Evolutionary conservation across 2,329 filamentous ascomycete species (phyloP), one percentile per base, ranked within the genome.

Genomic region (Raffaelea deltoideospora): DNA sequence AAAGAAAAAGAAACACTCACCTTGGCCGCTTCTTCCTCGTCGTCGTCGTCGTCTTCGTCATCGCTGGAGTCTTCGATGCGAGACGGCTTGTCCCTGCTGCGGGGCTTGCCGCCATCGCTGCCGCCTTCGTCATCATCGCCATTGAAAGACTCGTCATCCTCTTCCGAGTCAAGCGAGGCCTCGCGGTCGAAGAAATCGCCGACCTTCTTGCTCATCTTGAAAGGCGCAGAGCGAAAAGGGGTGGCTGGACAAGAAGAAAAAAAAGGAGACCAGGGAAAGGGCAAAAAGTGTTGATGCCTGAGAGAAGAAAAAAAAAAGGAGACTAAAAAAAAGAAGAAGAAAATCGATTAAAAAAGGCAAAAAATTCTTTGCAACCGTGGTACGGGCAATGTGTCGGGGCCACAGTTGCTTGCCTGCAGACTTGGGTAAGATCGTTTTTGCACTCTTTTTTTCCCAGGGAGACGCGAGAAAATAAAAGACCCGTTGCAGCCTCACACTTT

Each of bases 21-120:
- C 56, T 76, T 79, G 47, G 76, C 72, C 44, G 76, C 79, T 49
- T 84, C 85, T 53, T 90, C 86, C 52, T 86, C 81, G 47, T 94
- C 86, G 40, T 94, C 86, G 41, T 94, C 85, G 37, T 92, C 84
- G 24, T 93, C 84, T 44, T 92, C 86, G 52, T 94, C 86, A 48
- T 93, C 86, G 49, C 83, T 92, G 0, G 84, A 93, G 57, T 94
- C 86, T 50, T 88, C 79, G 37, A 84, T 59, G 34, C 38, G 46
- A 2, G 52, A 50, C n/a, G 50, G 47, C 42, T 59, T 54, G 41
- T 64, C 56, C 52, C 64, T 63, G 36, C 57, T 47, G 32, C 60
- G 63, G 33, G 56, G 48, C 7, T 30, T 70, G 36, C 75, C 79
- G 19, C 69, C 76, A 43, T 84, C 81, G 46, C 87, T 84, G 48